Base-by-base conservation (phyloP, 768 basidiomycete genomes). In the Lyophyllum shimeji region DNA sequence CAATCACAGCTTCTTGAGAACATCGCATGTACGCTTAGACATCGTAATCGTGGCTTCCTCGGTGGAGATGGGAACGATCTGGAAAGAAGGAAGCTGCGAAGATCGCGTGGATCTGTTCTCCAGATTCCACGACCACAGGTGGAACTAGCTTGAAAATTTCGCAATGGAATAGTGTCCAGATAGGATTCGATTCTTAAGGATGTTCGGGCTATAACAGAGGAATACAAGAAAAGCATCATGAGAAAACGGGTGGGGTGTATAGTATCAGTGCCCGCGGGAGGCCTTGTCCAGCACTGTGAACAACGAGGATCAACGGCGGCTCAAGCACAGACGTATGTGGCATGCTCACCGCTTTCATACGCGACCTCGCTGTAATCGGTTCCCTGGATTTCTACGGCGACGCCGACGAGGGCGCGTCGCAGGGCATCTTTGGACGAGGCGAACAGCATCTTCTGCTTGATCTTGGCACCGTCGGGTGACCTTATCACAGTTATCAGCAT, bases 381-480 rank as follows among this genome's bases (percentile, higher is more conserved):
- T 54, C 84, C 95, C 71, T 98, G 95, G 53, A 98, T 79, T 69
- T 97, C 94, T 46, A 82, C 68, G 4, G 82, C 77, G 61, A 97
- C 80, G 52, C 95, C 96, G 23, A 82, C 82, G 25, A 98, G 81
- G 29, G 81, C 67, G 52, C 81, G 83, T 65, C 83, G 82, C 60
- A 99, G 74, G 4, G 87, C 87, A 24, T 93, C 90, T 67, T 84
- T 87, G 51, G 95, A 98, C 17, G 93, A 87, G 2, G 96, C 89
- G 74, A 83, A 89, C 63, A 97, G 64, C 95, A 98, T 98, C 86
- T 95, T 98, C 68, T 84, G 79, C 75, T 90, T 94, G 72, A 95
- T 81, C 74, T 83, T 90, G 40, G 93, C 86, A 42, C 70, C 73
- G 65, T 95, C 93, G 60, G 96, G 95, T 18, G 86, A 81, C 96